Percentiles rank a stretch among this genome's conserved stretches.
Evolutionary conservation across 2,329 filamentous ascomycete species (phyloP).

Genomic region (Pseudogymnoascus sp.): DNA sequence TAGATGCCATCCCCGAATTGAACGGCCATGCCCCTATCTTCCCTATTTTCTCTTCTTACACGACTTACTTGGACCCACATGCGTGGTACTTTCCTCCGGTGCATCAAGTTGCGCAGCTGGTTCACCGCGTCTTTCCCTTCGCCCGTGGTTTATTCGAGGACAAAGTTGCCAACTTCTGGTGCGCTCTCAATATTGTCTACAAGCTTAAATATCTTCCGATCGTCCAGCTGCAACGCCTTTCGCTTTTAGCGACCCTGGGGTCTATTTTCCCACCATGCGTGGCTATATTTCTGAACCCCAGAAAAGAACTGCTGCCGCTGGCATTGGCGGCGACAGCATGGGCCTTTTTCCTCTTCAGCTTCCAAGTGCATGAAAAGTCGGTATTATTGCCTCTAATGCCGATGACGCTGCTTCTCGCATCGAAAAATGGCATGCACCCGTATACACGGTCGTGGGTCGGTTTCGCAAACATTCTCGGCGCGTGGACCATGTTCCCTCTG

Average conservation of each 20-base stretch:
- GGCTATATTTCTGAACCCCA: slow-evolving; percentile 71
- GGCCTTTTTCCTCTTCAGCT: slow-evolving; percentile 97
- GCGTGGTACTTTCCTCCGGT: slow-evolving; percentile 67
- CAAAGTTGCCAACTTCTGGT: slow-evolving; percentile 99
- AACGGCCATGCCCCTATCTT: slow-evolving; percentile 54
- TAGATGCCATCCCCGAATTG: slow-evolving; percentile 49
- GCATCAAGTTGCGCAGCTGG: slow-evolving; percentile 72
- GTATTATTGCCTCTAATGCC: slow-evolving; percentile 86
- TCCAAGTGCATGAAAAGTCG: slow-evolving; percentile 98
- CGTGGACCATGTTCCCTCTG: slow-evolving; percentile 91
- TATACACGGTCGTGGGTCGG: slow-evolving; percentile 82
- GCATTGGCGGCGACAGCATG: slow-evolving; percentile 80
- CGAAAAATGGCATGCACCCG: slow-evolving; percentile 68
- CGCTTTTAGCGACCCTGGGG: slow-evolving; percentile 65
- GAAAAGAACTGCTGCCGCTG: slow-evolving; percentile 68
- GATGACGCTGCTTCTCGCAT: slow-evolving; percentile 81
- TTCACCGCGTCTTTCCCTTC: slow-evolving; percentile 94
- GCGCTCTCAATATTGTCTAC: slow-evolving; percentile 78
- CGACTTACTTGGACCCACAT: slow-evolving; percentile 52
- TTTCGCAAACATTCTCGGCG: slow-evolving; percentile 85
- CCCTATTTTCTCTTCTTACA: slow-evolving; percentile 53
- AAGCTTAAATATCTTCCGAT: slow-evolving; percentile 74
- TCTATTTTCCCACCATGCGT: slow-evolving; percentile 74
- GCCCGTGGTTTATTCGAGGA: slow-evolving; percentile 94
- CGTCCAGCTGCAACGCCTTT: slow-evolving; percentile 65